Evolutionary conservation across 495 filamentous ascomycete genomes (phyloP).

Genomic region (Penicillium cinerascens): DNA sequence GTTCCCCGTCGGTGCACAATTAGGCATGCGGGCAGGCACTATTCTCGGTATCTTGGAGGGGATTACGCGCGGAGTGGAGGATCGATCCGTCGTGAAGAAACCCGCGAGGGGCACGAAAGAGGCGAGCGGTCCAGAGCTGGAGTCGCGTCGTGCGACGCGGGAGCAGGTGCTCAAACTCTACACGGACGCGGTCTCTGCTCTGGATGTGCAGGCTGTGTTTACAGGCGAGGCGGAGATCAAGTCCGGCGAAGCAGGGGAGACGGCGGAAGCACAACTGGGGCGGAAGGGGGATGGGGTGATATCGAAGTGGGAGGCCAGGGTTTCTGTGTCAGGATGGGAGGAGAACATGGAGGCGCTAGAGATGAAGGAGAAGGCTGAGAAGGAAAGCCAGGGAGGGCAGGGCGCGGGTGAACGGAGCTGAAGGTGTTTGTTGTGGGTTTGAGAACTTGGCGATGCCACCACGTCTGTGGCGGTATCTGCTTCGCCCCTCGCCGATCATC

Average conservation of each 20-base stretch:
- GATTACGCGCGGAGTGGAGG: slow-evolving; percentile 41
- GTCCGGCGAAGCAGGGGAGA: slow-evolving; percentile 17
- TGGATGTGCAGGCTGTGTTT: slow-evolving; percentile 63
- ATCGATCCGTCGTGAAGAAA: slow-evolving; percentile 28
- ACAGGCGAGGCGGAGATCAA: slow-evolving; percentile 33
- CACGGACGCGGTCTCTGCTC: slow-evolving; percentile 52
- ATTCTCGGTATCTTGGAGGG: slow-evolving; percentile 72
- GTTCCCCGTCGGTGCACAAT: slow-evolving; percentile 70
- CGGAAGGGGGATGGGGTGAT: slow-evolving; percentile 39
- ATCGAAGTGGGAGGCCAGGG: slow-evolving; percentile 47
- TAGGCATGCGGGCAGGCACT: slow-evolving; percentile 69
- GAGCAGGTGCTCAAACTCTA: slow-evolving; percentile 42
- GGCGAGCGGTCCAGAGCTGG: background rate
- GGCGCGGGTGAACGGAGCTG: slow-evolving; percentile 11
- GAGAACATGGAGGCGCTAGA: slow-evolving; percentile 45
- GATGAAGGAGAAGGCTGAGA: slow-evolving; percentile 24
- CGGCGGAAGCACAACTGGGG: slow-evolving; percentile 23
- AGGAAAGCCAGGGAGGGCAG: background rate
- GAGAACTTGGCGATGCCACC: background rate
- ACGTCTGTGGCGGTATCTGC: background rate
- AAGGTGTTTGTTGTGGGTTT: slow-evolving; percentile 4
- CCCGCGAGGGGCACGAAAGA: slow-evolving; percentile 17
- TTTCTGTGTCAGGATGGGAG: slow-evolving; percentile 41
- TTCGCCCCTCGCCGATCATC: background rate
- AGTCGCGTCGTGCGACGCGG: slow-evolving; percentile 9